Evolutionary conservation across 345 rosid species (phyloP).

Genomic region (Pugionium cornutum): DNA sequence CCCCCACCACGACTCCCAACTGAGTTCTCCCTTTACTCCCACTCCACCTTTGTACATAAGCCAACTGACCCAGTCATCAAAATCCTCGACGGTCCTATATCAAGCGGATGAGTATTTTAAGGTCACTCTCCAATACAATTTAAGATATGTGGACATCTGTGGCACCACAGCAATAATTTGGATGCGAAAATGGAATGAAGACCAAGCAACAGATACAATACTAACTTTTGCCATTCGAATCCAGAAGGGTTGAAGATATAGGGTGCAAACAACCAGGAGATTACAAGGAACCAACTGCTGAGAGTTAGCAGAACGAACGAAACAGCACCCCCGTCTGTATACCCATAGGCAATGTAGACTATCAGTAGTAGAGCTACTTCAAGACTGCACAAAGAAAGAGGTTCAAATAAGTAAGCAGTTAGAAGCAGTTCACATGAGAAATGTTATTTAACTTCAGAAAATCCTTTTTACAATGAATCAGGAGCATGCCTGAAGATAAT

Average conservation of each 20-base stretch:
- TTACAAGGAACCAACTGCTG: constrained; percentile 97
- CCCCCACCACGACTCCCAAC: constrained; percentile 99
- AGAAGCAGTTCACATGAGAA: constrained; percentile 12
- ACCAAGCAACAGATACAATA: constrained; percentile 17
- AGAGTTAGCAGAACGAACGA: constrained; percentile 77
- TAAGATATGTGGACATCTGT: constrained; percentile 17
- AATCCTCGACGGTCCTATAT: constrained; percentile 94
- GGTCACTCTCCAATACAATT: constrained; percentile 10
- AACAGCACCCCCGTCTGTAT: constrained; percentile 66
- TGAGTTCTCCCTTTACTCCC: constrained; percentile 93
- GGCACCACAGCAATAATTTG: constrained; percentile 5
- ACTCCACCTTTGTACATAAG: constrained; percentile 98
- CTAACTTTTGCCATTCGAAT: constrained; percentile 99
- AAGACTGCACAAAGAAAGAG: constrained; percentile 53
- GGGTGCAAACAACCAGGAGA: constrained; percentile 98
- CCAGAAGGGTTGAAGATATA: constrained; percentile 99
- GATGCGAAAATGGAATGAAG: constrained; percentile 14
- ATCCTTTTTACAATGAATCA: constrained; percentile 26
- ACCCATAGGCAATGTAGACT: constrained; percentile 93
- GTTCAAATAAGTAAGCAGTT: constrained; percentile 4
- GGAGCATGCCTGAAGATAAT: constrained; percentile 23
- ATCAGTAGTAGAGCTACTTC: constrained; percentile 97
- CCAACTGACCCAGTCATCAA: constrained; percentile 97
- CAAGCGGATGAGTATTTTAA: constrained; percentile 10
- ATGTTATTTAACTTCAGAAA: constrained; percentile 7